A percentile compares a stretch with the other conserved stretches of the same genome.
Evolutionary conservation across 257 asterid species (phyloP).

Genomic region (Solanum dulcamara): DNA sequence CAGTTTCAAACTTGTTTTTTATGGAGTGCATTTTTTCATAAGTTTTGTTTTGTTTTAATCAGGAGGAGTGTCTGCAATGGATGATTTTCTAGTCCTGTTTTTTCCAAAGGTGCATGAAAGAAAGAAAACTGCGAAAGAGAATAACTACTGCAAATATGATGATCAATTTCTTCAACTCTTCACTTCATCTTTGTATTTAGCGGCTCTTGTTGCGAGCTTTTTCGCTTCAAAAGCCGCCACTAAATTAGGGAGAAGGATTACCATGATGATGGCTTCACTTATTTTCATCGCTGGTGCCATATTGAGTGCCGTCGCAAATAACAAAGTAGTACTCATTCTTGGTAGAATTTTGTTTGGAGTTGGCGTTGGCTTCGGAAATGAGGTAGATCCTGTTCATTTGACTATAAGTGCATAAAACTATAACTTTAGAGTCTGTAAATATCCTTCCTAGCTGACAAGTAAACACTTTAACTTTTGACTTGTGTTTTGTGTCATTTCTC

Average conservation of each 20-base stretch:
- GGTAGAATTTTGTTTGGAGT: conserved; percentile 40
- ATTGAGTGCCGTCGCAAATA: conserved; percentile 14
- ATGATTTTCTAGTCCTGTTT: conserved; percentile 32
- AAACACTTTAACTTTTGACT: background rate
- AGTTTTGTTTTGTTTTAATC: background rate
- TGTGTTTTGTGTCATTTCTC: background rate
- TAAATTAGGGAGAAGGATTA: conserved; percentile 25
- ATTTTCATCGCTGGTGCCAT: conserved; percentile 32
- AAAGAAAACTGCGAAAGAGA: conserved; percentile 22
- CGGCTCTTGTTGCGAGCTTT: conserved; percentile 37
- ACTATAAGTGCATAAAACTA: no score
- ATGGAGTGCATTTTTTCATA: no score
- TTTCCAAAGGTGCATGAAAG: conserved; percentile 31
- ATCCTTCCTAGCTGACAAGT: no score
- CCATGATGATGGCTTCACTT: conserved; percentile 32
- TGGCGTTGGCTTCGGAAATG: conserved; percentile 54
- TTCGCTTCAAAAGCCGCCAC: conserved; percentile 24
- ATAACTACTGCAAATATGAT: conserved; percentile 47
- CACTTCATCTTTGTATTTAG: conserved; percentile 44
- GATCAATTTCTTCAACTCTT: conserved; percentile 35
- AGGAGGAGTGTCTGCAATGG: conserved; percentile 63
- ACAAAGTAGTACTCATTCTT: conserved; percentile 22
- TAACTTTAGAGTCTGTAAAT: background rate
- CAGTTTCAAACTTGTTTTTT: background rate
- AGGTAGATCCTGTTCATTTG: conserved; percentile 12